Conservation (phyloP, 2,329 filamentous ascomycete species). For the Balansia obtecta region DNA sequence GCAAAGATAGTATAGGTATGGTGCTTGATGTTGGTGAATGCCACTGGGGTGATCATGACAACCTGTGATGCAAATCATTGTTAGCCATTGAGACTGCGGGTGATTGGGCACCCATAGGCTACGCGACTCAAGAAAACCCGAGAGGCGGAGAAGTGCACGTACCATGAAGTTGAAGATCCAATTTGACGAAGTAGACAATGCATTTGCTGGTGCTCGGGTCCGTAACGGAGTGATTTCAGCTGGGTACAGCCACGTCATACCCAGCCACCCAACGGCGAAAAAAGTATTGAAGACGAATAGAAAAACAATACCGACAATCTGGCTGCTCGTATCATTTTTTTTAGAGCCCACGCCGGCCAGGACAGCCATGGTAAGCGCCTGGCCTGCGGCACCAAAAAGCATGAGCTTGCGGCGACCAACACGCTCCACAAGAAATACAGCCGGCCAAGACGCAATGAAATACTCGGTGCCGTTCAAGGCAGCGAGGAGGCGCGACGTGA, state of each 20-base stretch:
- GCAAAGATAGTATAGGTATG: constrained; percentile 56
- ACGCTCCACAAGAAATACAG: constrained; percentile 49
- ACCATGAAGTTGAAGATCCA: constrained; percentile 52
- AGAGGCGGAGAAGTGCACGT: constrained; percentile 2
- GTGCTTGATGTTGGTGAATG: constrained; percentile 43
- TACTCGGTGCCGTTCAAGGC: constrained; percentile 32
- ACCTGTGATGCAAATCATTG: constrained; percentile 19
- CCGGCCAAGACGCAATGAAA: constrained; percentile 51
- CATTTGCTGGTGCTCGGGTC: constrained; percentile 50
- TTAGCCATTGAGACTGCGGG: no score
- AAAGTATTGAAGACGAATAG: constrained; percentile 49
- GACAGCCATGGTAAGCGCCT: constrained; percentile 53
- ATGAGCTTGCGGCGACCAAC: constrained; percentile 59
- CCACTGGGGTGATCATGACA: constrained; percentile 50
- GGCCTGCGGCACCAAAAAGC: constrained; percentile 53
- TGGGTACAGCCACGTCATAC: constrained; percentile 52
- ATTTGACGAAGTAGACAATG: constrained; percentile 40
- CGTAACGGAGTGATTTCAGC: constrained; percentile 55
- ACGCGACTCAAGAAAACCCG: neutral
- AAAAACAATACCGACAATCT: constrained; percentile 51
- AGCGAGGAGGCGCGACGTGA: constrained; percentile 45
- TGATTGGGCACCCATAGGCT: neutral
- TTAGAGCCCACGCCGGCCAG: constrained; percentile 42
- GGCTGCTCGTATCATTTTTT: constrained; percentile 33
- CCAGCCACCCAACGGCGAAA: constrained; percentile 47